phyloP scores from a whole-genome alignment of 768 basidiomycete genomes.

The Lentinula lateritia region DNA sequence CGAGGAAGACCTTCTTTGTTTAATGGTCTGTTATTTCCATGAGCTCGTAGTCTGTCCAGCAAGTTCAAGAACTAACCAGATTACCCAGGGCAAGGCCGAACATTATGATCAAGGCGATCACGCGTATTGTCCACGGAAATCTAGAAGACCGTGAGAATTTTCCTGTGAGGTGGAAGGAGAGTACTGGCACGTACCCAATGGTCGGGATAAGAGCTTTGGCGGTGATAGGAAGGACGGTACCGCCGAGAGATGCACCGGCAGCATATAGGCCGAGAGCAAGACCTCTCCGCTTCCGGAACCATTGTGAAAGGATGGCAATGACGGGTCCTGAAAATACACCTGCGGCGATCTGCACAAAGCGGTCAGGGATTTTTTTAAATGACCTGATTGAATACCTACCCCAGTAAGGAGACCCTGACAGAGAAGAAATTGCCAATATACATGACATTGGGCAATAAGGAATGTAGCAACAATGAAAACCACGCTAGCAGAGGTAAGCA shows the following conservation, averaged over 20 bases:
- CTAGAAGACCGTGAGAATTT: slow-evolving; percentile 17
- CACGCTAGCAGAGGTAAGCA: slow-evolving; percentile 31
- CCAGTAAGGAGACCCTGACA: slow-evolving; percentile 50
- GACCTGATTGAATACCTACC: slow-evolving; percentile 19
- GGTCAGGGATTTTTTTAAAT: not conserved
- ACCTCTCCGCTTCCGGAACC: slow-evolving; percentile 39
- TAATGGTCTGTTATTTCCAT: slow-evolving; percentile 9
- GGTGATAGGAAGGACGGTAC: slow-evolving; percentile 41
- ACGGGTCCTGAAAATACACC: slow-evolving; percentile 40
- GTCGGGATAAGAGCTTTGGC: slow-evolving; percentile 31
- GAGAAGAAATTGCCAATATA: slow-evolving; percentile 55
- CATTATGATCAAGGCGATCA: slow-evolving; percentile 40
- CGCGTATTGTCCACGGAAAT: slow-evolving; percentile 50
- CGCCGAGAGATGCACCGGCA: slow-evolving; percentile 39
- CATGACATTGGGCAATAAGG: slow-evolving; percentile 44
- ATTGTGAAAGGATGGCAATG: slow-evolving; percentile 37
- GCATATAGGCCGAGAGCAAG: slow-evolving; percentile 43
- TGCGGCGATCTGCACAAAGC: slow-evolving; percentile 10
- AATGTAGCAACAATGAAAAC: slow-evolving; percentile 39
- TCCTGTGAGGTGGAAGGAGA: not conserved
- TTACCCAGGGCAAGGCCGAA: slow-evolving; percentile 33
- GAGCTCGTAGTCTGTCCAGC: not conserved
- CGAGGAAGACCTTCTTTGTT: slow-evolving; percentile 33
- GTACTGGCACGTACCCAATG: slow-evolving; percentile 28
- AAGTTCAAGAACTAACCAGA: slow-evolving; percentile 20